Evolutionary conservation across 2,329 filamentous ascomycete genomes (phyloP).

Genomic region (Coniella vitis): DNA sequence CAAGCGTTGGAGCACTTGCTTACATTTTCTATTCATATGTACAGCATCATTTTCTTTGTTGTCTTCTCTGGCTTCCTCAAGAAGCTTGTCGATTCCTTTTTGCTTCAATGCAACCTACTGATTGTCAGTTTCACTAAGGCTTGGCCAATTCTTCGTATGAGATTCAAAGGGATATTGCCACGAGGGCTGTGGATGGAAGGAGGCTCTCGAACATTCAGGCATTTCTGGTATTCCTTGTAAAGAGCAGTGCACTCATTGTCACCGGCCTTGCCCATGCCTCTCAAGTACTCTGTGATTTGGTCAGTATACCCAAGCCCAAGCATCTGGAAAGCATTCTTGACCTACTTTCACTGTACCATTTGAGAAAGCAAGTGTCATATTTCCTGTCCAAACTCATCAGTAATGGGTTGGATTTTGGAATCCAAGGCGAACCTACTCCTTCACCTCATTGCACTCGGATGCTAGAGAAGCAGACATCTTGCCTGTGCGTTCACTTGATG

Average conservation of each 20-base stretch:
- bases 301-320: constrained; percentile 17
- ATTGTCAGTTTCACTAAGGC: constrained; percentile 4
- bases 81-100: constrained; percentile 84
- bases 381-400: constrained; percentile 46
- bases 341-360: constrained; percentile 99
- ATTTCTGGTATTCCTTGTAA: constrained; percentile 84
- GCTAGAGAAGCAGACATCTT: constrained; percentile 90
- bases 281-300: constrained; percentile 66
- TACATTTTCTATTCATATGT: constrained; percentile 46
- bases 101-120: constrained; percentile 75
- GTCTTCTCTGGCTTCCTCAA: constrained; percentile 84
- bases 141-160: too few species aligned
- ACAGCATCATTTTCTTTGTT: constrained; percentile 80
- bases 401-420: neutral
- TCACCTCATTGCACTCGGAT: constrained; percentile 89
- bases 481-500: neutral
- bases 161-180: too few species aligned
- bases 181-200: too few species aligned
- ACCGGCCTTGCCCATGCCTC: constrained; percentile 73
- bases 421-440: constrained; percentile 60
- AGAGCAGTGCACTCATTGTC: constrained; percentile 71
- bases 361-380: constrained; percentile 95
- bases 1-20: neutral
- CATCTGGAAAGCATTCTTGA: constrained; percentile 14
- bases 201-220: constrained; percentile 60